A percentile compares a stretch with the other conserved stretches of the same genome.
Conservation (phyloP, 176 grass and related monocot genomes). For the Zea mays region Zm-B73-REFERENCE-NAM-5.0 NC_050099.1:214324001-214324500, state of each 20-base stretch:
- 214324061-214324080: not conserved
- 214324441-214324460: conserved; percentile 59
- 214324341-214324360: not conserved
- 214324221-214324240: conserved; percentile 34
- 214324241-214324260: conserved; percentile 53
- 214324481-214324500: conserved; percentile 94
- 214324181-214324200: conserved; percentile 27
- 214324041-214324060: conserved; percentile 12
- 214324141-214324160: conserved; percentile 55
- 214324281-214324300: conserved; percentile 44
- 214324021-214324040: conserved; percentile 25
- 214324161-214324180: conserved; percentile 11
- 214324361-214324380: not conserved
- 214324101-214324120: conserved; percentile 64
- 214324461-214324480: conserved; percentile 97
- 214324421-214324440: conserved; percentile 11
- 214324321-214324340: not conserved
- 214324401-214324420: not conserved
- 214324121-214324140: conserved; percentile 67
- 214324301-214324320: conserved; percentile 58
- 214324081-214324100: conserved; percentile 70
- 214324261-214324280: not conserved
- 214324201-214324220: conserved; percentile 44
- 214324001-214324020: conserved; percentile 32
- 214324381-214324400: conserved; percentile 29